Conservation (phyloP, 176 grass and related monocot genomes). For the Eragrostis curvula region DNA sequence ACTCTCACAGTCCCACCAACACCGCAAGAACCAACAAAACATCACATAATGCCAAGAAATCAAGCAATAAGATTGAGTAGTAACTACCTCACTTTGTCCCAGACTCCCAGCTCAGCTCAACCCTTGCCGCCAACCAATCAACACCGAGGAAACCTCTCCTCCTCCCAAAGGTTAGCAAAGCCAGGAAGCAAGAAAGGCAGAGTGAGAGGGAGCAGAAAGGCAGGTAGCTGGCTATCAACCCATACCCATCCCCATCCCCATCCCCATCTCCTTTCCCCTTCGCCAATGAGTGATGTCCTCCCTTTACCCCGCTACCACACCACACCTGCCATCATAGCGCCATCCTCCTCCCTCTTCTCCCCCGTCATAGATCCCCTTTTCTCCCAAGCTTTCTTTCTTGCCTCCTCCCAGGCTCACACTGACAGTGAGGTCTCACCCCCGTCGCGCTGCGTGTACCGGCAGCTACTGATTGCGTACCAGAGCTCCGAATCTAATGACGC, state of each 20-base stretch:
- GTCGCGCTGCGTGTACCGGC: not conserved
- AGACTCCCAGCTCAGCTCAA: not conserved
- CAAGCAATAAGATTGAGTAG: not conserved
- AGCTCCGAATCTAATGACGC: not conserved
- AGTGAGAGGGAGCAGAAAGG: not conserved
- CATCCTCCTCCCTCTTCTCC: not conserved
- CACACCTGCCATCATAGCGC: slow-evolving; percentile 37
- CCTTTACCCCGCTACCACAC: slow-evolving; percentile 40
- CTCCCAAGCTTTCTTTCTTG: not conserved
- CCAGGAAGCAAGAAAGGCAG: not conserved
- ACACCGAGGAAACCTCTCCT: not conserved
- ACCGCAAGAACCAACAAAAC: not conserved
- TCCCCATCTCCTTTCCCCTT: slow-evolving; percentile 27
- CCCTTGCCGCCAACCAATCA: not conserved
- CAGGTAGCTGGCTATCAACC: slow-evolving; percentile 4
- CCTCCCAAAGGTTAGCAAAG: not conserved
- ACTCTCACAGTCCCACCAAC: not conserved
- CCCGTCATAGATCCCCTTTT: slow-evolving; percentile 8
- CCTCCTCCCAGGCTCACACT: not conserved
- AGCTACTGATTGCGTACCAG: not conserved
- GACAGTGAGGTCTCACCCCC: not conserved
- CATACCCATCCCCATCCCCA: not conserved
- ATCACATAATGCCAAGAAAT: not conserved
- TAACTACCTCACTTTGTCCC: slow-evolving; percentile 27
- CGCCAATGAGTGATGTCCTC: slow-evolving; percentile 42